Evolutionary conservation across 2,329 filamentous ascomycete species (phyloP).

Genomic region (Microcera coccophila): DNA sequence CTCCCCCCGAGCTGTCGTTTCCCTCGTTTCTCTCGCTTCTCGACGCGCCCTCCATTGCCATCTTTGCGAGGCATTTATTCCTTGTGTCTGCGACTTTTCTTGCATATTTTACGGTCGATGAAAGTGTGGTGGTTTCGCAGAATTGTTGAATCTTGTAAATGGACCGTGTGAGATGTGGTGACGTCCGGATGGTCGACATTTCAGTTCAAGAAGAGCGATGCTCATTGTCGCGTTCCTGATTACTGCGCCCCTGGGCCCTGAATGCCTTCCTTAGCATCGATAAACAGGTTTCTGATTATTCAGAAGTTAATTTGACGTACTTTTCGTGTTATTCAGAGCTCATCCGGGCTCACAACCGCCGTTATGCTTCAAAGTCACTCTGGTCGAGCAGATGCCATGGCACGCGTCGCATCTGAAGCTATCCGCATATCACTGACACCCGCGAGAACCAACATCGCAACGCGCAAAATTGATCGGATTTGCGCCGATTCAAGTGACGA

Average conservation of each 20-base stretch:
- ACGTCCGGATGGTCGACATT: constrained; percentile 14
- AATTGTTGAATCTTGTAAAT: constrained; percentile 15
- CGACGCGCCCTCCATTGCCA: constrained; percentile 26
- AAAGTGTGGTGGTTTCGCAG: constrained; percentile 10
- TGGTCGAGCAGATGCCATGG: constrained; percentile 13
- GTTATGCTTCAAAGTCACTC: constrained; percentile 29
- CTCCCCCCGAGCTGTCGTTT: constrained; percentile 29
- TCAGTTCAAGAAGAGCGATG: constrained; percentile 20
- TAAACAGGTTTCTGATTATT: constrained; percentile 13
- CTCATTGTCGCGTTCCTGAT: constrained; percentile 33
- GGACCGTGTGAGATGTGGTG: constrained; percentile 11
- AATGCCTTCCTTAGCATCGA: constrained; percentile 7
- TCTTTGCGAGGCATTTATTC: constrained; percentile 32
- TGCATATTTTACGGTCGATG: constrained; percentile 22
- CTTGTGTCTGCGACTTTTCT: constrained; percentile 14
- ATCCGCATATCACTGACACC: constrained; percentile 28
- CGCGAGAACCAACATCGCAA: constrained; percentile 18
- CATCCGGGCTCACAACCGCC: constrained; percentile 8
- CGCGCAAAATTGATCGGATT: constrained; percentile 10
- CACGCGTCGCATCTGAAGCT: constrained; percentile 31
- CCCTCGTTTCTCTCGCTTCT: constrained; percentile 27
- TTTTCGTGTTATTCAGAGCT: constrained; percentile 11
- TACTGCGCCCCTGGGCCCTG: constrained; percentile 15
- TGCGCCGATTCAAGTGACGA: neutral
- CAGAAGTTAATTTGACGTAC: constrained; percentile 8